Base-by-base conservation (phyloP, 139 green algal species). In the Chlorella sp. region DNA sequence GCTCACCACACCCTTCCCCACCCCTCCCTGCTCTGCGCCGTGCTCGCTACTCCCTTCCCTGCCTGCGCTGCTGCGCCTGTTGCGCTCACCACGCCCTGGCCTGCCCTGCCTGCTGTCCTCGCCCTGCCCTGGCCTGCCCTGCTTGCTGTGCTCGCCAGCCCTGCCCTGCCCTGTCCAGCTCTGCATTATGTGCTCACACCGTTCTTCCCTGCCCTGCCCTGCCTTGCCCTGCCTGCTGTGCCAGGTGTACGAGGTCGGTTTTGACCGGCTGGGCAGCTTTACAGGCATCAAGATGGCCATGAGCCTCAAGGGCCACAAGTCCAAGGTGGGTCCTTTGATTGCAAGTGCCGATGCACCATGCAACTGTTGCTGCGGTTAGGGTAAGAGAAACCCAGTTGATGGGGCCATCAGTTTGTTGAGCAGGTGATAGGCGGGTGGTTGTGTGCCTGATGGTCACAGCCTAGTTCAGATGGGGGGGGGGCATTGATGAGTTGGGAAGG, bases 251-350 rank as follows among this genome's bases (percentile, higher is more conserved):
- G 91, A 95, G 69, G 85, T 94, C 0, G 37, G 19, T 42, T 91
- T 87, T 36, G 87, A 93, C 61, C 87, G 82, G 36, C 66, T 78
- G n/a, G 88, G 88, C 57, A 39, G 26, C 30, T 91, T 93, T 36
- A 75, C 83, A 16, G 88, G 83, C 7, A 39, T 91, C 0, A 78
- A 90, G 39, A 24, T 53, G 28, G 89, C 92, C 11, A 94, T 94
- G 86, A 90, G 88, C 57, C 88, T 93, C 1, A 93, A 93, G 90
- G 92, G 89, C 0, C 92, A 94, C 90, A 93, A 88, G 53, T 86
- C 85, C 86, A 90, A 85, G 86, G 82, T 76, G 57, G 9, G 81
- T 57, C 7, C 48, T 16, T 9, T n/a, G n/a, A n/a, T n/a, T n/a
- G n/a, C n/a, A n/a, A n/a, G n/a, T n/a, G n/a, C n/a, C n/a, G n/a